These are phyloP conservation scores for Prunella vulgaris DNA, from an alignment of 257 asterid species.

Conservation along the genomic window DNA sequence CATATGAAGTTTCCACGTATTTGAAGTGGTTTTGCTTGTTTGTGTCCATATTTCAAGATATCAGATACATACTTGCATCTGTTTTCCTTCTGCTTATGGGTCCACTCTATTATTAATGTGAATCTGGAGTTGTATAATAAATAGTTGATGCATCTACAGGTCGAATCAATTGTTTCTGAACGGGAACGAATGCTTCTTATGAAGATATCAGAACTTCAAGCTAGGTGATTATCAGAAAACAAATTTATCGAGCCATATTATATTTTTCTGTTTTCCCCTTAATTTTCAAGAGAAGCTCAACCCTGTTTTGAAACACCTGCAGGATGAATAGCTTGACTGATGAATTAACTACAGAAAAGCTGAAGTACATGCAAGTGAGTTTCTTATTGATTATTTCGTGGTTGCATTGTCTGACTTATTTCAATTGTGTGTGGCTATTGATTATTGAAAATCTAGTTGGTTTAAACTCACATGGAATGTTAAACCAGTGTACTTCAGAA, in stretches of 20 bases:
- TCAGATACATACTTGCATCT: not conserved
- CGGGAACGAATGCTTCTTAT: conserved; percentile 73
- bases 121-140: not conserved
- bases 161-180: conserved; percentile 56
- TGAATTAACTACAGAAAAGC: conserved; percentile 73
- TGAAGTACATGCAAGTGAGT: conserved; percentile 74
- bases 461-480: not conserved
- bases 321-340: conserved; percentile 84
- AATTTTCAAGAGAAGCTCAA: conserved; percentile 20
- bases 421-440: not conserved
- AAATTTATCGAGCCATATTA: not conserved
- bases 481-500: not conserved
- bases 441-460: not conserved
- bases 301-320: conserved; percentile 26
- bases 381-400: not conserved
- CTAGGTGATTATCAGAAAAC: conserved; percentile 43
- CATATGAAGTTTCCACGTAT: not conserved
- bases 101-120: not conserved
- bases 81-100: not conserved
- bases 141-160: conserved; percentile 37
- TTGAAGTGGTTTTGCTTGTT: conserved; percentile 10
- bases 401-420: not conserved
- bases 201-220: conserved; percentile 84
- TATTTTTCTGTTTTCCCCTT: not conserved
- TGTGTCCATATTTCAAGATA: not conserved